Evolutionary conservation across 805 yeast genomes (phyloP).

Genomic region (Cyberlindnera meyerae): DNA sequence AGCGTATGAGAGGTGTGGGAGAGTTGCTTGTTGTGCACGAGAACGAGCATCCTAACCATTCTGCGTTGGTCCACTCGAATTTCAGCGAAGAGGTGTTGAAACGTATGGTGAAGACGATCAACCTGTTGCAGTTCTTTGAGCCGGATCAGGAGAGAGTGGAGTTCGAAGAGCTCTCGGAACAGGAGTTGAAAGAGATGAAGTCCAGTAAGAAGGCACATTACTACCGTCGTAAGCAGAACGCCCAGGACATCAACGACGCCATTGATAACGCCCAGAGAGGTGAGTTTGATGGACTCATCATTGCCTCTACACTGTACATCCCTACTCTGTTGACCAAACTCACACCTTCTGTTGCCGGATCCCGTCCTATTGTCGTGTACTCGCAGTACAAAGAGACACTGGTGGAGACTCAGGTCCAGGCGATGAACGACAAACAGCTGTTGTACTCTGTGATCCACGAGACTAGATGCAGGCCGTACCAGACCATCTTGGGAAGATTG

Average conservation of each 20-base stretch:
- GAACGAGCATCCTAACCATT: conserved; percentile 85
- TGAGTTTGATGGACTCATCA: conserved; percentile 69
- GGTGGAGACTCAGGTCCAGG: conserved; percentile 65
- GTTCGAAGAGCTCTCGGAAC: conserved; percentile 43
- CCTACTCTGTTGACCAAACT: conserved; percentile 59
- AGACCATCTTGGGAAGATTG: conserved; percentile 87
- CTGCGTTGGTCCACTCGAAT: conserved; percentile 63
- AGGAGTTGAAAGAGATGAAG: conserved; percentile 50
- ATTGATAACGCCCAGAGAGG: conserved; percentile 46
- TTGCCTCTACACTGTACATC: conserved; percentile 68
- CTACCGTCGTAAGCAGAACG: conserved; percentile 57
- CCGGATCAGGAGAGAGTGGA: conserved; percentile 56
- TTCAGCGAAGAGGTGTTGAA: conserved; percentile 48
- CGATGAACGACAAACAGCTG: conserved; percentile 61
- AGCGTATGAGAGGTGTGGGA: conserved; percentile 77
- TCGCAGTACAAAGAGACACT: conserved; percentile 76
- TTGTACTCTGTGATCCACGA: conserved; percentile 82
- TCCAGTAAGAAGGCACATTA: conserved; percentile 62
- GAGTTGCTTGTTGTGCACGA: conserved; percentile 76
- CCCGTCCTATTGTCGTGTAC: conserved; percentile 82
- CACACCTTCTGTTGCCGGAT: conserved; percentile 68
- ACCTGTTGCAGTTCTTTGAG: conserved; percentile 74
- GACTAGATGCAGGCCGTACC: conserved; percentile 79
- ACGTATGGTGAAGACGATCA: conserved; percentile 61
- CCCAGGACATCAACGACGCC: conserved; percentile 39